These are phyloP conservation scores for Hypsizygus marmoreus DNA, from an alignment of 768 basidiomycete genomes.

Conservation along the genomic window DNA sequence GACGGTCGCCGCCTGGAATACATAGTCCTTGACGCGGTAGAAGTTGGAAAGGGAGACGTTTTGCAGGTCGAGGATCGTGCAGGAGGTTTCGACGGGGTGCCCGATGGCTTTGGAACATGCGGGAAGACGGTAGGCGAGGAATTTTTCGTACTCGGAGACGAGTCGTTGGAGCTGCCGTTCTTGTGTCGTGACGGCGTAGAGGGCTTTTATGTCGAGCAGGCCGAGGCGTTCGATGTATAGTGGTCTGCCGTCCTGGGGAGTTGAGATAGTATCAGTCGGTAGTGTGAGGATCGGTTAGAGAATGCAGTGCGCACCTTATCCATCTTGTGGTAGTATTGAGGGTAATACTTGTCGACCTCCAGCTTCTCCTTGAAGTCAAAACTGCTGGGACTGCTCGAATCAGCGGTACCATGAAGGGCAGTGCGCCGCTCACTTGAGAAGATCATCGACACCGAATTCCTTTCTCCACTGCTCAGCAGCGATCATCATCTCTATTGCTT, in stretches of 20 bases:
- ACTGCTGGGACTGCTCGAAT: slow-evolving; percentile 57
- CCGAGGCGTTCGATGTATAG: slow-evolving; percentile 95
- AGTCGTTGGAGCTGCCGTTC: slow-evolving; percentile 89
- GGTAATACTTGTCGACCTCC: slow-evolving; percentile 90
- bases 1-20: slow-evolving; percentile 70
- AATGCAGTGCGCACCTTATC: slow-evolving; percentile 87
- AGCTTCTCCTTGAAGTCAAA: slow-evolving; percentile 86
- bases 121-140: slow-evolving; percentile 76
- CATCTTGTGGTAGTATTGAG: slow-evolving; percentile 94
- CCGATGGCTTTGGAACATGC: slow-evolving; percentile 71
- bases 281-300: not conserved
- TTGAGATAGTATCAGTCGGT: too few species aligned
- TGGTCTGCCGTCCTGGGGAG: slow-evolving; percentile 83
- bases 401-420: not conserved
- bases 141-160: slow-evolving; percentile 92
- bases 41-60: slow-evolving; percentile 74
- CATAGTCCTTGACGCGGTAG: slow-evolving; percentile 91
- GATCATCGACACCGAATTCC: slow-evolving; percentile 78
- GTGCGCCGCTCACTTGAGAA: slow-evolving; percentile 51
- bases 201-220: slow-evolving; percentile 80
- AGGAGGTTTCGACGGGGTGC: slow-evolving; percentile 93
- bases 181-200: slow-evolving; percentile 80
- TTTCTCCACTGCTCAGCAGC: slow-evolving; percentile 87
- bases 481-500: slow-evolving; percentile 84
- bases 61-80: slow-evolving; percentile 94